Evolutionary conservation across 192 early-diverging fungal species (phyloP).

Genomic region (Backusella tarrabulga): DNA sequence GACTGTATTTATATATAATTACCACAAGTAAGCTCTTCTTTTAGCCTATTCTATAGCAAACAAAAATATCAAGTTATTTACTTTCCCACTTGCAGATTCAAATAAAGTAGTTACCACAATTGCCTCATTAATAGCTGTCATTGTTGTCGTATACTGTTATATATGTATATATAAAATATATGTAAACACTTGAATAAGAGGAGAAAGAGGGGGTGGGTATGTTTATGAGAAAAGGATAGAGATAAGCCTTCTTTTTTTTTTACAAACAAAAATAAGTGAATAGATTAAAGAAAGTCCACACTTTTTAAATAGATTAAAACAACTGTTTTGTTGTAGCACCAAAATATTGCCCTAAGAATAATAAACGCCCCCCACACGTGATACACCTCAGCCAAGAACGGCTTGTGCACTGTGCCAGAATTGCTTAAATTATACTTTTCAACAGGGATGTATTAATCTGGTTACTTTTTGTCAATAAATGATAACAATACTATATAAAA

Average conservation of each 20-base stretch:
- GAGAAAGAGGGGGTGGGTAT: neutral
- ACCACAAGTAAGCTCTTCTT: conserved; percentile 9
- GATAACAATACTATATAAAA: no score
- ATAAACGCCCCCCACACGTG: neutral
- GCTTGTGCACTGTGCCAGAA: neutral
- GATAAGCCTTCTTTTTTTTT: no score
- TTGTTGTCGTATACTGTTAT: neutral
- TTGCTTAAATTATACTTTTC: neutral
- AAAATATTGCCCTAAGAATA: neutral
- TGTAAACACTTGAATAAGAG: neutral
- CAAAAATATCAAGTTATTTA: neutral
- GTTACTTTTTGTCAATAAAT: no score
- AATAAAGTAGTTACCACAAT: neutral
- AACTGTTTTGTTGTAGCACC: neutral
- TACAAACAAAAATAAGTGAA: neutral
- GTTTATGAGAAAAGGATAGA: no score
- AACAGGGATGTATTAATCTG: neutral
- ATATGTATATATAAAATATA: no score
- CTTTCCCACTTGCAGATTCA: no score
- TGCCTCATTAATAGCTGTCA: neutral
- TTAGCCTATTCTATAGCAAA: neutral
- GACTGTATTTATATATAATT: neutral
- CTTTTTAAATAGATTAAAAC: neutral
- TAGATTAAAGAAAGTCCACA: neutral
- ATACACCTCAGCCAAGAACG: neutral